Conservation (phyloP, 768 basidiomycete species). For the Boletus rubescentipes region DNA sequence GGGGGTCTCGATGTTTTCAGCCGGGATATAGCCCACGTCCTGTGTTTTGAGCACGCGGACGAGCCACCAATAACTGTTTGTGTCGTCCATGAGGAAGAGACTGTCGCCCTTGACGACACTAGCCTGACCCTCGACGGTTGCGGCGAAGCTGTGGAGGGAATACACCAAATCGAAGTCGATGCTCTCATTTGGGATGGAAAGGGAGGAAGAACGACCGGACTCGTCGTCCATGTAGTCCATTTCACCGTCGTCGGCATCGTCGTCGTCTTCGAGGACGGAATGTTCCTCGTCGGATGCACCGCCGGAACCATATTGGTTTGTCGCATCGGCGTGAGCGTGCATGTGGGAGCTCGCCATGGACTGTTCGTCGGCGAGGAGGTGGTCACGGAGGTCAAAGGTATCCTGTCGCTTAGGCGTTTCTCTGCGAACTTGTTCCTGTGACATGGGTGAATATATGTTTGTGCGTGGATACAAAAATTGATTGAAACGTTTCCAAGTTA, state of each 20-base stretch:
- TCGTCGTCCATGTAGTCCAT: constrained; percentile 69
- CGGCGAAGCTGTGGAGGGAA: constrained; percentile 93
- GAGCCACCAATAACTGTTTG: constrained; percentile 99
- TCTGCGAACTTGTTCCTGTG: constrained; percentile 27
- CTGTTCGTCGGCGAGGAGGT: constrained; percentile 55
- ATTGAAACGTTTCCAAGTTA: neutral
- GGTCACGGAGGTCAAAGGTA: constrained; percentile 71
- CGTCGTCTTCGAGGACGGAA: constrained; percentile 84
- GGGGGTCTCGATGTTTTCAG: constrained; percentile 98
- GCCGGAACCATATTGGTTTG: constrained; percentile 34
- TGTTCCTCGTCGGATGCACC: constrained; percentile 71
- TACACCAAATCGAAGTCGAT: constrained; percentile 94
- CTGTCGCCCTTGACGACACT: constrained; percentile 99
- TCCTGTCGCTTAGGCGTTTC: constrained; percentile 45
- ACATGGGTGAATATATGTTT: constrained; percentile 19
- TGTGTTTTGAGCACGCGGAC: constrained; percentile 98
- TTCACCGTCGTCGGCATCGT: constrained; percentile 69
- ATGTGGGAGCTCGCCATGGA: constrained; percentile 45
- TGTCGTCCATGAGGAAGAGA: constrained; percentile 95
- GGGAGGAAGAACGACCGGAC: constrained; percentile 75
- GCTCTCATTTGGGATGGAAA: constrained; percentile 87
- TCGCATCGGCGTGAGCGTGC: constrained; percentile 48
- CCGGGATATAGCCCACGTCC: constrained; percentile 98
- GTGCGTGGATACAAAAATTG: constrained; percentile 1
- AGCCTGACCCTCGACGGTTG: constrained; percentile 97